Base-by-base conservation (phyloP, 371 early-diverging fungal genomes). In the Mortierella sp. region DNA sequence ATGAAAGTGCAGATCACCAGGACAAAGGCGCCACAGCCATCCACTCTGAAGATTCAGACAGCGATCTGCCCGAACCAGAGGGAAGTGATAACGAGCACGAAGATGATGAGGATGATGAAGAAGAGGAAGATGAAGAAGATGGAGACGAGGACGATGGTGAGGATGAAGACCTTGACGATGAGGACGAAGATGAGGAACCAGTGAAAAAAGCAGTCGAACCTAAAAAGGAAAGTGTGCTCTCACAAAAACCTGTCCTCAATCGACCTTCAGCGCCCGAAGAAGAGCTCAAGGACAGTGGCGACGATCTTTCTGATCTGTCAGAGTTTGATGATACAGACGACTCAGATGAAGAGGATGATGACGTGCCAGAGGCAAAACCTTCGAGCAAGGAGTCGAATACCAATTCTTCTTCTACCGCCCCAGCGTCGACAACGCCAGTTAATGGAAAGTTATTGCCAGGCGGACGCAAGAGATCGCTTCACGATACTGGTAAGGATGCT, bases 241-340 rank as follows among this genome's bases (percentile, higher is more conserved):
- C 75, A 10, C 79, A 73, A 59, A 79, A 74, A 52, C 71, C 79
- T 1, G 52, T 49, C 0, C 67, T 79, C 26, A 70, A 74, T 54
- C 79, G 71, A n/a, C 77, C 77, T 24, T 59, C 77, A 16, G 61
- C 62, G 35, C 30, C 73, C 39, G 73, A 64, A 45, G 78, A 78
- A 16, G 78, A 78, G 30, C 75, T 79, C 22, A 79, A 79, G 68
- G 79, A 79, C 58, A 79, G 79, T 62, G 79, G 79, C 24, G 79
- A 79, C 40, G 79, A 79, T 40, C 68, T 79, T 6, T 79, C 79
- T 1, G 79, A 79, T 37, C 79, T 79, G 0, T 79, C 79, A 32
- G 79, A 79, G n/a, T 74, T 79, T 60, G 79, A 79, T 3, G 79
- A 79, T 55, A 68, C 71, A 24, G 79, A 79, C 30, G 79, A 79